Conservation (phyloP, 345 rosid genomes). For the Durio zibethinus region DNA sequence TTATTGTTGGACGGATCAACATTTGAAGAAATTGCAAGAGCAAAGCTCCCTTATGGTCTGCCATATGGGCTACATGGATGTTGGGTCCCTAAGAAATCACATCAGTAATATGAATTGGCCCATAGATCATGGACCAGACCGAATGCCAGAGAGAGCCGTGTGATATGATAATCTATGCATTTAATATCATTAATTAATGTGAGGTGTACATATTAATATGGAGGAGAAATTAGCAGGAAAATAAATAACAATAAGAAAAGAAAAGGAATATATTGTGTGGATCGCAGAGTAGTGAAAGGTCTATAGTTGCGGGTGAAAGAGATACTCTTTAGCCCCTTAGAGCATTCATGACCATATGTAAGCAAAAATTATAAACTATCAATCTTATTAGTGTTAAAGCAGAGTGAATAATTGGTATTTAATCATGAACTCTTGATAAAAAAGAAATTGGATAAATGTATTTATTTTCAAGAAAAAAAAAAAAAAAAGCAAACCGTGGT, state of each 20-base stretch:
- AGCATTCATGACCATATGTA: background rate
- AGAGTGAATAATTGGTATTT: background rate
- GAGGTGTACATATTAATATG: background rate
- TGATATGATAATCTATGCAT: background rate
- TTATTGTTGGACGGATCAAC: conserved; percentile 70
- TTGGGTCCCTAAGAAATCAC: conserved; percentile 67
- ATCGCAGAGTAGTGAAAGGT: too few species aligned
- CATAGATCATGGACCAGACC: background rate
- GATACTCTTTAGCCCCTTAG: background rate
- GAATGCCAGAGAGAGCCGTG: background rate
- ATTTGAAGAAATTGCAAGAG: conserved; percentile 90
- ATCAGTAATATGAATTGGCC: background rate
- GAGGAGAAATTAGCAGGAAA: too few species aligned
- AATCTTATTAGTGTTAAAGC: background rate
- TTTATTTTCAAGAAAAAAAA: background rate
- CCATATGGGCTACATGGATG: conserved; percentile 97
- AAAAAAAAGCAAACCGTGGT: background rate
- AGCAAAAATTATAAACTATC: background rate
- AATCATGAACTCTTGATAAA: background rate
- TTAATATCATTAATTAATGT: background rate
- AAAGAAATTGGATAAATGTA: background rate
- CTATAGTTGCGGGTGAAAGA: too few species aligned
- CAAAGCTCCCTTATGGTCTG: conserved; percentile 86
- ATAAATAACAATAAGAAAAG: too few species aligned
- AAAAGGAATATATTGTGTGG: too few species aligned